Evolutionary conservation across 2,329 filamentous ascomycete species (phyloP).

Genomic region (Scedosporium dehoogii): DNA sequence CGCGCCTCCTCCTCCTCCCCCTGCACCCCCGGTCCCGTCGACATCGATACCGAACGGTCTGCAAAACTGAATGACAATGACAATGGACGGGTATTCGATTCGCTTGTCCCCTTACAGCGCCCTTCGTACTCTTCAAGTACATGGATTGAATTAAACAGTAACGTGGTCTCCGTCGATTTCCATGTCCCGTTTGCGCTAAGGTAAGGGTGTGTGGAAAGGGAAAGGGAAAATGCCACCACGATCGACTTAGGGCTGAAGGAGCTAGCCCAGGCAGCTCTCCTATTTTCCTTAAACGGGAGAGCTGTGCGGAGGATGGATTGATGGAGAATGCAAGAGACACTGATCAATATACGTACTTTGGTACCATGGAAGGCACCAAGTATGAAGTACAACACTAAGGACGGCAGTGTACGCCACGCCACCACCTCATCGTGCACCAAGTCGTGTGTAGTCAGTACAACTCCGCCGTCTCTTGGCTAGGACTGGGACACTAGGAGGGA

Average conservation of each 20-base stretch:
- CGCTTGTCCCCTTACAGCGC: conserved; percentile 11
- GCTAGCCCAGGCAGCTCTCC: background rate
- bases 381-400: background rate
- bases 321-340: no score
- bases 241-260: conserved; percentile 6
- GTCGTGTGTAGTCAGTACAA: no score
- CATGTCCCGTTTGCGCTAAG: background rate
- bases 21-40: conserved; percentile 18
- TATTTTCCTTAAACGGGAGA: conserved; percentile 5
- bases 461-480: background rate
- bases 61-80: no score
- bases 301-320: conserved; percentile 3
- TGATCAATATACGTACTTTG: background rate
- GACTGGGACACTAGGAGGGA: background rate
- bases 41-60: conserved; percentile 17
- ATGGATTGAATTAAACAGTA: background rate
- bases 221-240: background rate
- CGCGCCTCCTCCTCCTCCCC: conserved; percentile 9
- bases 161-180: background rate
- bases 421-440: no score
- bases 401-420: background rate
- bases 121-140: conserved; percentile 5
- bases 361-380: background rate
- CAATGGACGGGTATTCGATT: background rate
- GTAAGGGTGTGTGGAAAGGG: background rate